Conservation (phyloP, 148 eudicot genomes). For the Fagopyrum esculentum region DNA sequence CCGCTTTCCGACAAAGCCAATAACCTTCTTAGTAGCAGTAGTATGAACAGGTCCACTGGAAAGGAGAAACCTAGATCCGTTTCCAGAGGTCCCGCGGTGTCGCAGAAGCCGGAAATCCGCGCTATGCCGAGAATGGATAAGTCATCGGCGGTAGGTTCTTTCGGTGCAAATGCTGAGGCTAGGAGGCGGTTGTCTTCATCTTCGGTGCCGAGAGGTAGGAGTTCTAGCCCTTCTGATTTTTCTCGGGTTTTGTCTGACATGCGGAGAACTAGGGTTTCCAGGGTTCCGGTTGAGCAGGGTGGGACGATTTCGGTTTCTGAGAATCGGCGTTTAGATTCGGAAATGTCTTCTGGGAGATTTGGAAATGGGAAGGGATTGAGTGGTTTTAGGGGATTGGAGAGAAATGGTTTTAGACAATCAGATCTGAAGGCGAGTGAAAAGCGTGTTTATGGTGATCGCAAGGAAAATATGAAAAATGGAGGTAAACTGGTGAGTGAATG, state of each 20-base stretch:
- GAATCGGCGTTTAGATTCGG: background rate
- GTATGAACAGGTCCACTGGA: slow-evolving; percentile 30
- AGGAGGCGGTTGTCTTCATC: slow-evolving; percentile 31
- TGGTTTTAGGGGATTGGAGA: slow-evolving; percentile 30
- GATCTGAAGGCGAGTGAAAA: slow-evolving; percentile 13
- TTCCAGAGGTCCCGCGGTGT: slow-evolving; percentile 41
- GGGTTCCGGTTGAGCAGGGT: slow-evolving; percentile 20
- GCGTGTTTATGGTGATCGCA: slow-evolving; percentile 20
- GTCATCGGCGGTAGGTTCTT: slow-evolving; percentile 15
- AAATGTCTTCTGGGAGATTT: background rate
- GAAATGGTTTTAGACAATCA: slow-evolving; percentile 22
- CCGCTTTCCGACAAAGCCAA: slow-evolving; percentile 32
- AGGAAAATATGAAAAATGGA: slow-evolving; percentile 12
- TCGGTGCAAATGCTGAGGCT: slow-evolving; percentile 20
- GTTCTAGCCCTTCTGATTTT: slow-evolving; percentile 77
- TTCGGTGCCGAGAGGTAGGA: slow-evolving; percentile 75
- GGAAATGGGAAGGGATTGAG: slow-evolving; percentile 16
- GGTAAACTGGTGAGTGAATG: slow-evolving; percentile 5
- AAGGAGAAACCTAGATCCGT: slow-evolving; percentile 58
- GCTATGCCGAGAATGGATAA: slow-evolving; percentile 47
- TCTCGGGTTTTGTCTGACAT: slow-evolving; percentile 42
- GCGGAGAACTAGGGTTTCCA: slow-evolving; percentile 36
- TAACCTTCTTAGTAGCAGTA: slow-evolving; percentile 1
- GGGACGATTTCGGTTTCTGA: background rate
- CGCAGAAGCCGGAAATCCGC: slow-evolving; percentile 38